Base-by-base conservation (phyloP, 2,329 filamentous ascomycete genomes). In the Penicillium brevicompactum region DNA sequence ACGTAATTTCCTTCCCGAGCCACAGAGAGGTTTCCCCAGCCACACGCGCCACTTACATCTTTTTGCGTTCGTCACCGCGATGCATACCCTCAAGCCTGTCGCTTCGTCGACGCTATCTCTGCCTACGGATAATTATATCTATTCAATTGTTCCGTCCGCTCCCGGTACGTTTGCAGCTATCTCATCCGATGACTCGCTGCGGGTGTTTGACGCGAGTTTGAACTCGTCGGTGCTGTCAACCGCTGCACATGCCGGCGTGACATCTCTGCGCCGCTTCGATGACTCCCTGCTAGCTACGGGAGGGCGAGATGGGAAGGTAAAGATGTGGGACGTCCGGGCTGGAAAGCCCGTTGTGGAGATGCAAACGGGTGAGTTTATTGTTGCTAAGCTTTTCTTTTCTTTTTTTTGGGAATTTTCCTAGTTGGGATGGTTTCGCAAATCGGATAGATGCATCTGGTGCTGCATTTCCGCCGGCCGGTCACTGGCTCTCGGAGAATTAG, bases 101-200 rank as follows among this genome's bases (percentile, higher is more conserved):
- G 67, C 67, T 27, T 68, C 70, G 10, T 75, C 74, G 9, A 71
- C 71, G n/a, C 64, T 77, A 41, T 71, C 69, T 18, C 67, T 78
- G 1, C 70, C 75, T 1, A 50, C 68, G 37, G 70, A 71, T 30
- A 76, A 70, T 57, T 78, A 78, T 66, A 77, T 78, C 59, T 78
- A 78, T 61, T 69, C 70, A 9, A 67, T 78, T 48, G 63, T 68
- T 5, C 58, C 67, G 2, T 65, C 67, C 7, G 66, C 66, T 13
- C 58, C 63, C 22, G 63, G 63, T 22, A 63, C 65, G 8, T 70
- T 78, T 43, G 75, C 75, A 13, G 74, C 73, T 41, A 78, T 78
- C 52, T 76, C 75, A 7, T 78, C 76, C 16, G 76, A 78, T 66
- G 74, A 78, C 63, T 78, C 76, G 16, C 63, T 78, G 48, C 73